Evolutionary conservation across 306 rosid genomes (phyloP).

Genomic region (Trifolium repens): DNA sequence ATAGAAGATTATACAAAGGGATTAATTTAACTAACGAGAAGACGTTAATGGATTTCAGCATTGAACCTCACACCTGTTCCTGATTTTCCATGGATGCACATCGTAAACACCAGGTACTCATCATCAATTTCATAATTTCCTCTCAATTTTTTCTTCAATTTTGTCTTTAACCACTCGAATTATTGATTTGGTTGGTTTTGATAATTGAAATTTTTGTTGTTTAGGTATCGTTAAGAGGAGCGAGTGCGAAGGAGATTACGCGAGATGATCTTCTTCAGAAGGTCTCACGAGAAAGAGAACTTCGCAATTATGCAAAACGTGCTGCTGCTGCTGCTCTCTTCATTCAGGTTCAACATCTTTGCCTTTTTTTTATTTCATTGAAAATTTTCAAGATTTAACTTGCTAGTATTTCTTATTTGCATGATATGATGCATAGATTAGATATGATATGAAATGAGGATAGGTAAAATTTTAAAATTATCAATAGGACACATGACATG

Average conservation of each 20-base stretch:
- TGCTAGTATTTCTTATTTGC: not conserved
- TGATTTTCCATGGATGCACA: slow-evolving; percentile 59
- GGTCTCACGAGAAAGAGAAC: slow-evolving; percentile 86
- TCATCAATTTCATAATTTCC: not conserved
- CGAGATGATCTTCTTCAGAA: slow-evolving; percentile 89
- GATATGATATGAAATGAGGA: not conserved
- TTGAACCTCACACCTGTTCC: not conserved
- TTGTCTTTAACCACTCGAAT: no score
- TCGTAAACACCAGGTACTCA: slow-evolving; percentile 72
- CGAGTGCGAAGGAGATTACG: slow-evolving; percentile 95
- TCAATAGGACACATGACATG: no score
- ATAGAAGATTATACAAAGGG: not conserved
- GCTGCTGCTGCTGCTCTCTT: slow-evolving; percentile 85
- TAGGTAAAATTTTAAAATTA: no score
- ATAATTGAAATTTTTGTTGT: slow-evolving; percentile 17
- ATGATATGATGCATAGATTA: not conserved
- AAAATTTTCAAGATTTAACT: not conserved
- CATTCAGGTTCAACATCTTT: slow-evolving; percentile 68
- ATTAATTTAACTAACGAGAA: not conserved
- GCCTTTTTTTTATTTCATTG: not conserved
- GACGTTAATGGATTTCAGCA: slow-evolving; percentile 33
- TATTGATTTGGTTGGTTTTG: slow-evolving; percentile 14
- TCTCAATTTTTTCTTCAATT: no score
- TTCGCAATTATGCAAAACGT: slow-evolving; percentile 79
- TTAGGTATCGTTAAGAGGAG: slow-evolving; percentile 92